Evolutionary conservation across 1,284 basidiomycete genomes (phyloP), one percentile per base, ranked within the genome.

Genomic region (Leccinum pachyderme): DNA sequence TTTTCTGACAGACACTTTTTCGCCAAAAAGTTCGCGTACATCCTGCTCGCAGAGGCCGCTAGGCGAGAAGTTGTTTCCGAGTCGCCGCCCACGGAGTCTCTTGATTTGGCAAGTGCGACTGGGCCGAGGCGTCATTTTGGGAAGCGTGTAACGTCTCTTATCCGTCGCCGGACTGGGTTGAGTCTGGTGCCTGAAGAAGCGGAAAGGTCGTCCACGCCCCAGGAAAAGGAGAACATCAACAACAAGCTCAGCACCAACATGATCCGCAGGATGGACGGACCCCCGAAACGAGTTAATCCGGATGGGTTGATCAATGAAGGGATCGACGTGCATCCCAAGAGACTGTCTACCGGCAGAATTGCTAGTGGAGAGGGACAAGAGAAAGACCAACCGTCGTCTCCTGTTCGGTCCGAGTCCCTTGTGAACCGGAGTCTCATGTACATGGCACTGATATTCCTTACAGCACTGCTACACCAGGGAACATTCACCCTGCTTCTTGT

Each of bases 181-280:
- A 61, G 64, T 25, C 61, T 61, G 4, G 65, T 65, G 5, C 48
- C 46, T 27, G 72, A 69, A 51, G 66, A 62, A 22, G 61, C 50
- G 29, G 59, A 64, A 24, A 56, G 57, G 37, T 56, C 58, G 24
- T 55, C 45, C 7, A 51, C 57, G n/a, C 46, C 56, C 1, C 61
- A 55, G 52, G 66, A 57, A n/a, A 66, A 62, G 37, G 64, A 59
- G n/a, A 44, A 15, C 0, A 55, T 7, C 32, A 33, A 33, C 13
- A 33, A 9, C n/a, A 35, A 65, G 51, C 61, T 95, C n/a, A 75
- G 81, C 41, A 78, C 87, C 32, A 86, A 91, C 58, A 95, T 95
- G 93, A 95, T 96, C 63, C 83, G 86, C 41, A 78, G 93, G 37
- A 82, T 92, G 72, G 87, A 92, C 53, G 84, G 83, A 49, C 85